Conservation (phyloP, 257 asterid species). For the Hygrophila difformis region DNA sequence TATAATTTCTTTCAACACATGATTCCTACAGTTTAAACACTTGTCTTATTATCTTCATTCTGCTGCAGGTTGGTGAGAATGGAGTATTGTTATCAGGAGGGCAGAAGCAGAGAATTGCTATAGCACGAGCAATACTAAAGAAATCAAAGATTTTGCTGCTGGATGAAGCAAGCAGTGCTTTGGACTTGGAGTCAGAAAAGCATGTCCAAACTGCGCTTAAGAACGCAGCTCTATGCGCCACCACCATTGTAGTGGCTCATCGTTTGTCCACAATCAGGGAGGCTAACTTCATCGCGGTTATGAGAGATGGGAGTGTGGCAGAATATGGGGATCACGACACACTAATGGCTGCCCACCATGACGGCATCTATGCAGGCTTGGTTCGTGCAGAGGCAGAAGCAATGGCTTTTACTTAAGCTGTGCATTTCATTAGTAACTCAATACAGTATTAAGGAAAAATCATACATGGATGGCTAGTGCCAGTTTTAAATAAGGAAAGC, state of each 20-base stretch:
- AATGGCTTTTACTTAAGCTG: conserved; percentile 49
- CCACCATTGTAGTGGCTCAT: conserved; percentile 77
- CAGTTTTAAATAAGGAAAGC: too few relatives aligned
- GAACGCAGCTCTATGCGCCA: conserved; percentile 51
- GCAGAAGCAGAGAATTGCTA: conserved; percentile 84
- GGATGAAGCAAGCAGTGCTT: conserved; percentile 87
- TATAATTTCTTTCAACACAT: not conserved
- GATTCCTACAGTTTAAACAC: too few relatives aligned
- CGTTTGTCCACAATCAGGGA: conserved; percentile 70
- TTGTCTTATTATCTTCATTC: not conserved
- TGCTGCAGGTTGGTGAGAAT: conserved; percentile 58
- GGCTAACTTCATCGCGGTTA: conserved; percentile 53
- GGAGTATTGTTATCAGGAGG: conserved; percentile 86
- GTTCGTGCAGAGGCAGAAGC: conserved; percentile 78
- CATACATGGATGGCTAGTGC: too few relatives aligned
- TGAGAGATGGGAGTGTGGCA: conserved; percentile 51
- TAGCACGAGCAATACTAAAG: conserved; percentile 72
- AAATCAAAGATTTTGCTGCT: conserved; percentile 52
- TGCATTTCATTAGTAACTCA: too few relatives aligned
- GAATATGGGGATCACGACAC: conserved; percentile 67
- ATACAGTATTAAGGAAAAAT: too few relatives aligned
- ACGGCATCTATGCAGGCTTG: conserved; percentile 57
- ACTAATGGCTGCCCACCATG: conserved; percentile 42
- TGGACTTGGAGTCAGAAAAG: conserved; percentile 74
- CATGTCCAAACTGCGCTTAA: conserved; percentile 63